phyloP scores from a whole-genome alignment of 345 rosid species.

The Lepidium didymum region DNA sequence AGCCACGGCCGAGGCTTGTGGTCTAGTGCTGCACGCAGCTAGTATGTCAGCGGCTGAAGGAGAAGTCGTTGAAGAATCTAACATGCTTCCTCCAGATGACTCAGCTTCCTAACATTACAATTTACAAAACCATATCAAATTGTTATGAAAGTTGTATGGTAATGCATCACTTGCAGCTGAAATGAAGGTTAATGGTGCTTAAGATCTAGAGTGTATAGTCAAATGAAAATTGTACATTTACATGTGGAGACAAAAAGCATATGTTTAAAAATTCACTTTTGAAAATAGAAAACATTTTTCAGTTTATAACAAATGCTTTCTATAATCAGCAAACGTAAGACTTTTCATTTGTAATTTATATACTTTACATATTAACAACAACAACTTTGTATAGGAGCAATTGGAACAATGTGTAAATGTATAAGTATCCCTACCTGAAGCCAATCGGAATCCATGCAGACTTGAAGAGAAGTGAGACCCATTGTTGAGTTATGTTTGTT shows the following conservation, averaged over 20 bases:
- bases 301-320: too few species aligned
- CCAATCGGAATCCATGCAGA: conserved; percentile 98
- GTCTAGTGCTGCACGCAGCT: conserved; percentile 57
- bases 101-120: conserved; percentile 24
- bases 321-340: too few species aligned
- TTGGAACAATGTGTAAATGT: too few species aligned
- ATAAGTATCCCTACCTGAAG: conserved; percentile 82
- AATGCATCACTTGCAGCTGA: neutral
- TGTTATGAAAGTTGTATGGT: neutral
- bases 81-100: conserved; percentile 33
- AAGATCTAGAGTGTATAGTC: neutral
- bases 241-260: neutral
- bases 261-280: neutral
- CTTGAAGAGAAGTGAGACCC: conserved; percentile 79
- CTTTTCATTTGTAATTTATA: too few species aligned
- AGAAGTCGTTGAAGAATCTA: conserved; percentile 43
- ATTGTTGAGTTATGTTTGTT: conserved; percentile 17
- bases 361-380: too few species aligned
- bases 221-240: neutral
- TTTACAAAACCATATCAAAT: neutral
- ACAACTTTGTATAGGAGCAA: too few species aligned
- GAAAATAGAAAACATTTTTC: neutral
- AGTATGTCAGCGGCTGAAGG: conserved; percentile 86
- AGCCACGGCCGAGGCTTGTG: conserved; percentile 42
- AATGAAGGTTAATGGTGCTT: neutral